Conservation (phyloP, 1,284 basidiomycete species). For the Apiotrichum domesticum region DNA sequence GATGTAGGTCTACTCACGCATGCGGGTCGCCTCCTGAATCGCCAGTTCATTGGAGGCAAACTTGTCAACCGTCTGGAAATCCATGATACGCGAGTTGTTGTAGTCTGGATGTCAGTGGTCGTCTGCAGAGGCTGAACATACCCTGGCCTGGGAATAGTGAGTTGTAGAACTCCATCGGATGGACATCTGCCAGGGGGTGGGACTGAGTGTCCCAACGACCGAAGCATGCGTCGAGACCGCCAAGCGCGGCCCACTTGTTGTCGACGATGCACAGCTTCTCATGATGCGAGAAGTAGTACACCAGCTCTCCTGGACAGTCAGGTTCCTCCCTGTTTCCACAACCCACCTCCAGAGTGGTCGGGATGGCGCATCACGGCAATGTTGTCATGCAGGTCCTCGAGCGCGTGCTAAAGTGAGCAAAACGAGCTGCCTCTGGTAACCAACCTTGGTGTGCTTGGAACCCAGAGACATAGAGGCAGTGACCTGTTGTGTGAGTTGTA, state of each 20-base stretch:
- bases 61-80: constrained; percentile 60
- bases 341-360: constrained; percentile 80
- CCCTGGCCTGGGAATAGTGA: constrained; percentile 83
- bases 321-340: constrained; percentile 24
- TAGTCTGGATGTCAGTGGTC: constrained; percentile 55
- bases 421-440: background rate
- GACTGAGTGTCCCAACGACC: constrained; percentile 88
- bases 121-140: background rate
- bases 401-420: constrained; percentile 52
- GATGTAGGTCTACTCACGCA: constrained; percentile 27
- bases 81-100: constrained; percentile 60
- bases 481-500: constrained; percentile 51
- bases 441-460: constrained; percentile 74
- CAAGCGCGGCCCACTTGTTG: constrained; percentile 61
- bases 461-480: constrained; percentile 82
- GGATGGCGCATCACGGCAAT: constrained; percentile 81
- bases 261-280: constrained; percentile 62
- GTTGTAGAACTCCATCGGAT: constrained; percentile 71
- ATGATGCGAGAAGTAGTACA: constrained; percentile 48
- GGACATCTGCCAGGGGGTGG: constrained; percentile 75
- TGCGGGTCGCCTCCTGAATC: constrained; percentile 61
- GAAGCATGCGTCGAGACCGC: constrained; percentile 86
- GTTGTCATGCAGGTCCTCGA: constrained; percentile 78
- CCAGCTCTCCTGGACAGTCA: constrained; percentile 27
- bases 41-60: constrained; percentile 70